Conservation (phyloP, 345 rosid genomes). For the Erodium maritimum region DNA sequence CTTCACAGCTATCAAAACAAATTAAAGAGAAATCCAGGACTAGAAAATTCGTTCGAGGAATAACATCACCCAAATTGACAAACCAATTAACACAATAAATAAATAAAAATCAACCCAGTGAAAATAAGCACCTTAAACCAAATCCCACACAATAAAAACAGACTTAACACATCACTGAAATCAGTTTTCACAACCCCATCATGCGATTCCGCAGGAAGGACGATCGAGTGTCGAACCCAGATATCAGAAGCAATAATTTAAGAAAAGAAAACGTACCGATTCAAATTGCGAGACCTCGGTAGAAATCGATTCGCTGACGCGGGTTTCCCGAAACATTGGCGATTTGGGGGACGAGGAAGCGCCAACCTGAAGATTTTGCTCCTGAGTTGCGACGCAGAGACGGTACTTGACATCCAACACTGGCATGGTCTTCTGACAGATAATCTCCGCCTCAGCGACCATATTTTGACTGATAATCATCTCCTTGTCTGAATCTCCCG, state of each 20-base stretch:
- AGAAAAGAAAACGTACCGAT: slow-evolving; percentile 22
- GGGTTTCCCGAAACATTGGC: slow-evolving; percentile 17
- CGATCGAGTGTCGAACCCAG: not conserved
- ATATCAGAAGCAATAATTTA: not conserved
- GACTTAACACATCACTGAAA: no score
- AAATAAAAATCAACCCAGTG: no score
- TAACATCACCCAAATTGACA: no score
- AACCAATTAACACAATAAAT: no score
- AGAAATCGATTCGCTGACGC: slow-evolving; percentile 21
- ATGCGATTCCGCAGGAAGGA: not conserved
- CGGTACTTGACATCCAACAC: slow-evolving; percentile 7
- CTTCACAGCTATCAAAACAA: no score
- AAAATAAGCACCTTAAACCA: no score
- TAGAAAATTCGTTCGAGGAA: no score
- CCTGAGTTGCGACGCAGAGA: slow-evolving; percentile 1
- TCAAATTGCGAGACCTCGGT: slow-evolving; percentile 31
- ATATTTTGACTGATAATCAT: slow-evolving; percentile 1
- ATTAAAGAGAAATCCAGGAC: no score
- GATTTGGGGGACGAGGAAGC: not conserved
- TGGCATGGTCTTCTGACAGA: slow-evolving; percentile 1
- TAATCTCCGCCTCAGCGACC: slow-evolving; percentile 10
- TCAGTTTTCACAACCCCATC: not conserved
- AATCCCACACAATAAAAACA: no score
- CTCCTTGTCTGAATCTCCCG: no score
- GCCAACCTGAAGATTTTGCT: slow-evolving; percentile 4